Percentiles rank a stretch among this genome's conserved stretches.
These are phyloP conservation scores for Trebouxiophyceae sp. DNA, from an alignment of 163 green algal species.

Conservation along the genomic window DNA sequence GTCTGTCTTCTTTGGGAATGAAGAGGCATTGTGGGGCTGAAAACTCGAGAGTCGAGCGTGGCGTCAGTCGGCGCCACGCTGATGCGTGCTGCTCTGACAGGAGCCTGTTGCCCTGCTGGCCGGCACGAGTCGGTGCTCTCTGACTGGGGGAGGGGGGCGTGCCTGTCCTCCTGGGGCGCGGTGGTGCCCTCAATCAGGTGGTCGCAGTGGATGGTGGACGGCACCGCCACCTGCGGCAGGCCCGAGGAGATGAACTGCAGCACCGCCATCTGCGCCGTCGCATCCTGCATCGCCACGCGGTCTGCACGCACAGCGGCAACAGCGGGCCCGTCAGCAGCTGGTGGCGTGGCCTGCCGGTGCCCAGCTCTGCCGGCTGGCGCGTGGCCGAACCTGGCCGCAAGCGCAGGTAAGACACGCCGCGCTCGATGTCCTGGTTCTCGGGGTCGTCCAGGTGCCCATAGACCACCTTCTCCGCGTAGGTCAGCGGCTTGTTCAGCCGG, in stretches of 20 bases:
- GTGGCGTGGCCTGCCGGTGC: no score
- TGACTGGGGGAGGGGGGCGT: neutral
- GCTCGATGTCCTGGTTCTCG: constrained; percentile 70
- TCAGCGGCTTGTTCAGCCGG: constrained; percentile 80
- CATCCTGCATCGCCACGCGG: constrained; percentile 95
- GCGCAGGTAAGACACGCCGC: constrained; percentile 82
- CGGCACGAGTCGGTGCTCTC: no score
- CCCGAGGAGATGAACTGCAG: constrained; percentile 96
- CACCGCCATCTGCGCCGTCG: constrained; percentile 96
- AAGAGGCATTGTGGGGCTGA: no score
- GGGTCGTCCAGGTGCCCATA: constrained; percentile 95
- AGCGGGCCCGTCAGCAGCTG: no score
- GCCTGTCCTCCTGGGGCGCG: constrained; percentile 77
- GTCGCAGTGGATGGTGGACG: constrained; percentile 94
- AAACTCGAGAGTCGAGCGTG: no score
- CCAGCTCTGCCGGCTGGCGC: no score
- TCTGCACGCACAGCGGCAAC: constrained; percentile 75
- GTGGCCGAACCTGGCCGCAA: constrained; percentile 67
- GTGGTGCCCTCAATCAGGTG: constrained; percentile 95
- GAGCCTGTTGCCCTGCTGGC: no score
- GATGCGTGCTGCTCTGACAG: no score
- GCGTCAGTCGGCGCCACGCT: no score
- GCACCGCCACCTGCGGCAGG: constrained; percentile 79
- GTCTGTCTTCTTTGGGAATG: no score
- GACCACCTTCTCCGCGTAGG: constrained; percentile 92